Conservation (phyloP, 1,284 basidiomycete genomes). For the Marasmius tenuissimus region DNA sequence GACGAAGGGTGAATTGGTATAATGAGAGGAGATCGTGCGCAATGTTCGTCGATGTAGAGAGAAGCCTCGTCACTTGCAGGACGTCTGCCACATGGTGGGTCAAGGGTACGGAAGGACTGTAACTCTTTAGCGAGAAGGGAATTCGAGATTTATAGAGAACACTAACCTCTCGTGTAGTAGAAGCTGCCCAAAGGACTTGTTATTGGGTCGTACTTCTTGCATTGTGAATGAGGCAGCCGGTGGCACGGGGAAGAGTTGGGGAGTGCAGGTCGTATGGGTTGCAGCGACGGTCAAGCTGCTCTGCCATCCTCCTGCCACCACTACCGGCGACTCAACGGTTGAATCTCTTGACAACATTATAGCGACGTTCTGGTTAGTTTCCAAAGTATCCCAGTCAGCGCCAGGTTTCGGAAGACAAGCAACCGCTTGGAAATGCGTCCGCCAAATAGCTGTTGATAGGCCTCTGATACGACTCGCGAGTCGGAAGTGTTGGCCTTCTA, state of each 20-base stretch:
- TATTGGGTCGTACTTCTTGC: no score
- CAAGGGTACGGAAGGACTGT: neutral
- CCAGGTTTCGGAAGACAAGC: neutral
- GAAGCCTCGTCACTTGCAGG: neutral
- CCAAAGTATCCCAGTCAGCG: no score
- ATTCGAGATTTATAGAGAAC: no score
- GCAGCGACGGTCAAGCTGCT: no score
- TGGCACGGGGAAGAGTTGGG: no score
- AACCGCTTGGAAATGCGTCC: neutral
- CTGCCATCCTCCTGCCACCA: no score
- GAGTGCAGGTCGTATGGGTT: no score
- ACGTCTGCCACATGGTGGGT: neutral
- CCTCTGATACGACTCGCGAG: constrained; percentile 9
- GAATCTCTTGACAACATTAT: neutral
- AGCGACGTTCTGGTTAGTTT: neutral
- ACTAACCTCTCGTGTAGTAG: no score
- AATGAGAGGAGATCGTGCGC: neutral
- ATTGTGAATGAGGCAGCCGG: no score
- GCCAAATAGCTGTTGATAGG: constrained; percentile 8
- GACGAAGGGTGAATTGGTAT: constrained; percentile 1
- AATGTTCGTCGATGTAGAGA: neutral
- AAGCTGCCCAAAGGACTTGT: no score
- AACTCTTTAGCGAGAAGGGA: neutral
- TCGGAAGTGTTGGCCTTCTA: neutral
- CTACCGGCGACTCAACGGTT: no score